Percentiles rank a stretch among this genome's conserved stretches.
Evolutionary conservation across 2,329 filamentous ascomycete species (phyloP).

Genomic region (Penicillium hesseltinei): DNA sequence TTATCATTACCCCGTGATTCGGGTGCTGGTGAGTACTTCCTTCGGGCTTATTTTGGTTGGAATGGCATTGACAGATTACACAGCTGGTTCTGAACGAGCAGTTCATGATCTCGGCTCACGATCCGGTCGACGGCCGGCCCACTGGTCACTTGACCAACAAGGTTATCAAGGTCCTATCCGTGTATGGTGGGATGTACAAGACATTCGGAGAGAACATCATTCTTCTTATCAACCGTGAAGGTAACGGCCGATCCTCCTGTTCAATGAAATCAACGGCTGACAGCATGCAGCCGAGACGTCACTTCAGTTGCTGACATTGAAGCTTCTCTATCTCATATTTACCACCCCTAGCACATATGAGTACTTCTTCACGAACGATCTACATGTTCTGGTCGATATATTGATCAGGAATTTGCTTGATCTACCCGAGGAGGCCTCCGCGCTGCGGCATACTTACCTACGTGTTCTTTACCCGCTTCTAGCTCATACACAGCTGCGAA

Average conservation of each 20-base stretch:
- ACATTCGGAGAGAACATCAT: constrained; percentile 99
- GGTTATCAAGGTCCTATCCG: constrained; percentile 85
- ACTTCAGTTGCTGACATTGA: constrained; percentile 91
- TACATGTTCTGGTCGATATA: constrained; percentile 90
- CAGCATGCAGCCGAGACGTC: constrained; percentile 68
- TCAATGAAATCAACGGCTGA: constrained; percentile 11
- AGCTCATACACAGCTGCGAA: constrained; percentile 83
- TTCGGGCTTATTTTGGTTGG: neutral
- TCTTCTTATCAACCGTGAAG: constrained; percentile 88
- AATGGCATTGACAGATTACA: neutral
- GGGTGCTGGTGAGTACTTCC: constrained; percentile 69
- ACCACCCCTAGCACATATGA: constrained; percentile 89
- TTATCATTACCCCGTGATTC: constrained; percentile 93
- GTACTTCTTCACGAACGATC: constrained; percentile 98
- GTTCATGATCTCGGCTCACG: constrained; percentile 79
- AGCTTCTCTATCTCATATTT: constrained; percentile 91
- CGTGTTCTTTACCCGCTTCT: constrained; percentile 88
- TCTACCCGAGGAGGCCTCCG: constrained; percentile 72
- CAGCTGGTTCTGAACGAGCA: constrained; percentile 96
- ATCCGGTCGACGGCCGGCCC: constrained; percentile 43
- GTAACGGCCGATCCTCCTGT: constrained; percentile 30
- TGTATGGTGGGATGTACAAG: constrained; percentile 76
- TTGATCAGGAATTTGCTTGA: constrained; percentile 97
- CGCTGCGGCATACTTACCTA: constrained; percentile 87
- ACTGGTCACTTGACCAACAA: constrained; percentile 73